Evolutionary conservation across 768 basidiomycete species (phyloP).

Genomic region (Pleurotus ostreatus): DNA sequence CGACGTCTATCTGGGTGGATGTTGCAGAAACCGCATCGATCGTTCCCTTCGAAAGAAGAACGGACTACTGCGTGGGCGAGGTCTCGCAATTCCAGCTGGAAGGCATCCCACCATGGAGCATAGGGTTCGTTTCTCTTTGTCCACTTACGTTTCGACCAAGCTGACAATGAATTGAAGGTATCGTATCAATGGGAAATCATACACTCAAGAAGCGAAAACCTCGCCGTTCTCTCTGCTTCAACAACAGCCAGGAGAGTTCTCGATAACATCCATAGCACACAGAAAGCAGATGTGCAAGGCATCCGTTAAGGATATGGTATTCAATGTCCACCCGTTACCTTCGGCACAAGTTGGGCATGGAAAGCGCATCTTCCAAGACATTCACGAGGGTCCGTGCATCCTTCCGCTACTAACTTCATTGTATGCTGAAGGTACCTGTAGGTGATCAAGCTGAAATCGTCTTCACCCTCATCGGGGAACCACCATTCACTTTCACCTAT

Average conservation of each 20-base stretch:
- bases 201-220: conserved; percentile 69
- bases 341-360: conserved; percentile 88
- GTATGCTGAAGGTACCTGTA: conserved; percentile 20
- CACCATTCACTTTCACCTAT: conserved; percentile 96
- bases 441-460: conserved; percentile 93
- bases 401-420: background rate
- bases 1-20: conserved; percentile 74
- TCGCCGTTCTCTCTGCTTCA: conserved; percentile 86
- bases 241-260: conserved; percentile 78
- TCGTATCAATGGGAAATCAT: conserved; percentile 69
- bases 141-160: background rate
- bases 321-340: conserved; percentile 78
- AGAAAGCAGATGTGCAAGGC: conserved; percentile 92
- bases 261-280: conserved; percentile 85
- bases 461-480: conserved; percentile 85
- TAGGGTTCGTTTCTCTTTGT: conserved; percentile 50
- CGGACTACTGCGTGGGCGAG: conserved; percentile 89
- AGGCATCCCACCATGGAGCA: conserved; percentile 90
- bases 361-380: conserved; percentile 74
- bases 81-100: conserved; percentile 88
- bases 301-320: conserved; percentile 67
- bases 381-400: conserved; percentile 71
- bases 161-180: conserved; percentile 46
- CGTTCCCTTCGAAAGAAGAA: conserved; percentile 72
- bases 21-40: conserved; percentile 97